Base-by-base conservation (phyloP, 176 grass and related monocot species). In the Calamus simplicifolius region DNA sequence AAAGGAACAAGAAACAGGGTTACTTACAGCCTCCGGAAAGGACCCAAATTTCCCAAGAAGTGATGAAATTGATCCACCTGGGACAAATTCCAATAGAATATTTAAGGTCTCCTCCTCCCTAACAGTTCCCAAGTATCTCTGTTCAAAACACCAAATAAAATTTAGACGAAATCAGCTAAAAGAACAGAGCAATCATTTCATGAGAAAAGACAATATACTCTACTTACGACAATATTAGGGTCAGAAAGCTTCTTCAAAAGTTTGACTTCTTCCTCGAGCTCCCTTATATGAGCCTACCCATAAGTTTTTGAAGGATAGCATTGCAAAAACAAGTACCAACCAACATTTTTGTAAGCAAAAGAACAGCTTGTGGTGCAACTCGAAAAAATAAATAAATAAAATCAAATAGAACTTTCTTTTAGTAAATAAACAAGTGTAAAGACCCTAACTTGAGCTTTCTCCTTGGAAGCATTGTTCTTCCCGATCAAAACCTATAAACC, bases 181-280 rank as follows among this genome's bases (percentile, higher is more conserved):
- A 59, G 51, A 4, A 74, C 19, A 17, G 18, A 54, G 1, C 16
- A 30, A 53, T 25, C 51, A 52, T 2, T 51, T 10, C 4, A n/a
- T 51, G 51, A 18, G 29, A 69, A 56, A 30, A 52, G 48, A 29
- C 31, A 58, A 14, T 14, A 67, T 56, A 55, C 52, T 62, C 53
- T 65, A 92, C 93, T 98, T 59, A 92, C 93, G 48, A 98, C 87
- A 55, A 98, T 98, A 61, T 98, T 98, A 16, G 49, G 93, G 81
- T 98, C 88, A 1, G 88, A 98, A 51, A 92, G 68, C 59, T 89
- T 98, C 75, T 86, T 98, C 16, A 98, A 76, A 74, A 98, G 81
- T 67, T 98, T 98, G 53, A 98, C 93, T 83, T 98, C 93, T 73
- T 98, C 93, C 72, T 98, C 93, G 4, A 98, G 81, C 62, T 98